Conservation (phyloP, 108 stramenopile species). For the Nitzschia palea region DNA sequence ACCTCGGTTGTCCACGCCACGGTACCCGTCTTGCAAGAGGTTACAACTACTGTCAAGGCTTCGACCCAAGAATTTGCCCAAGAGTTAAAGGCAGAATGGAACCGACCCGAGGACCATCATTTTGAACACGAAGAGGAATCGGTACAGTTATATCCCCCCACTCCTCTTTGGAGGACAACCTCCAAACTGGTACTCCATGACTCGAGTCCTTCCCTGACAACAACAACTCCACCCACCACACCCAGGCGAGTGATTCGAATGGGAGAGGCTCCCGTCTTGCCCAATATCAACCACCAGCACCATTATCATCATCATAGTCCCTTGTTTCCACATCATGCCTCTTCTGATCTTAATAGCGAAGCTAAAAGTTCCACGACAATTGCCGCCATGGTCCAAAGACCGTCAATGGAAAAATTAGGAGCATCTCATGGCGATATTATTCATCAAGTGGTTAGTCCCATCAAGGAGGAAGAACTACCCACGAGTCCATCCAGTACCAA, state of each 20-base stretch:
- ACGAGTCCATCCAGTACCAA: no score
- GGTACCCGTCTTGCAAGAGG: conserved; percentile 31
- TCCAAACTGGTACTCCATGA: neutral
- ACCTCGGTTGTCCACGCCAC: conserved; percentile 29
- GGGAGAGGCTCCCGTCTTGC: neutral
- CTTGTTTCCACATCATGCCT: conserved; percentile 5
- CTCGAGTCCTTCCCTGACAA: neutral
- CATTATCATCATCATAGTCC: neutral
- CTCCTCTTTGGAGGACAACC: neutral
- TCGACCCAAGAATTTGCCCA: conserved; percentile 38
- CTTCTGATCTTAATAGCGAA: neutral
- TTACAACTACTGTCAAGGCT: conserved; percentile 1
- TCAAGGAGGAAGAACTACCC: no score
- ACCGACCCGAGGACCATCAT: neutral
- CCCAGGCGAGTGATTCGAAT: neutral
- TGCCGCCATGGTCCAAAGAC: no score
- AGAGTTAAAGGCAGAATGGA: conserved; percentile 28
- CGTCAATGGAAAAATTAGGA: no score
- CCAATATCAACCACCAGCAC: neutral
- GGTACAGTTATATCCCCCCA: neutral
- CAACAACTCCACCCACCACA: neutral
- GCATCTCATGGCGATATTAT: no score
- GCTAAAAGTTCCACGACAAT: no score
- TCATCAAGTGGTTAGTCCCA: no score
- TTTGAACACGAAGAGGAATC: conserved; percentile 12